Conservation (phyloP, 352 stramenopile genomes). For the Pythium dissotocum region DNA sequence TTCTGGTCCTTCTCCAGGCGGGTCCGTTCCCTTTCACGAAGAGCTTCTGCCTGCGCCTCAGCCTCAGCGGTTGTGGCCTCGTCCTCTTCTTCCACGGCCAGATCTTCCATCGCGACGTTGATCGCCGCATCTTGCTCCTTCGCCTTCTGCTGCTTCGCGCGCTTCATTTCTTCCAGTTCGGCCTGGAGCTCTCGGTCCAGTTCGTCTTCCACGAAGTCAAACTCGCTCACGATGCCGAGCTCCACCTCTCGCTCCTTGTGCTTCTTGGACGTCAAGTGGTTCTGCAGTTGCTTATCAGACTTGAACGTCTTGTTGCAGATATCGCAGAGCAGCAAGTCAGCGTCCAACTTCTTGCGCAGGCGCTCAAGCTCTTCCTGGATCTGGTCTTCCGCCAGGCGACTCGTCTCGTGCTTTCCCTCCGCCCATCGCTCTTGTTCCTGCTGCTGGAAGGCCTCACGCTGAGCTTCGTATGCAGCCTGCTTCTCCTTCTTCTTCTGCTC, state of each 20-base stretch:
- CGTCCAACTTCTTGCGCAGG: slow-evolving; percentile 67
- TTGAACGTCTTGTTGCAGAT: slow-evolving; percentile 87
- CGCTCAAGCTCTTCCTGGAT: slow-evolving; percentile 70
- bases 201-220: slow-evolving; percentile 58
- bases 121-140: slow-evolving; percentile 14
- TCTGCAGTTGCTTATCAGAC: slow-evolving; percentile 79
- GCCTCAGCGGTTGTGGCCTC: slow-evolving; percentile 6
- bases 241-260: slow-evolving; percentile 75
- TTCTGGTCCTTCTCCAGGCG: slow-evolving; percentile 77
- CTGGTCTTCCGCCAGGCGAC: slow-evolving; percentile 46
- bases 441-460: slow-evolving; percentile 69
- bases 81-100: slow-evolving; percentile 4
- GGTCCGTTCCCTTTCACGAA: slow-evolving; percentile 45
- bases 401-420: slow-evolving; percentile 43
- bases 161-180: slow-evolving; percentile 44
- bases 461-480: slow-evolving; percentile 55
- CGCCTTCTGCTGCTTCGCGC: slow-evolving; percentile 32
- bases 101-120: not conserved
- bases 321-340: slow-evolving; percentile 68
- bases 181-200: slow-evolving; percentile 60
- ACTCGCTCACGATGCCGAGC: slow-evolving; percentile 59
- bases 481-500: slow-evolving; percentile 58
- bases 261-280: slow-evolving; percentile 82
- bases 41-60: slow-evolving; percentile 38
- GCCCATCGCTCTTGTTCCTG: slow-evolving; percentile 65